Base-by-base conservation (phyloP, 208 protist species). In the Trypanosoma boissoni region DNA sequence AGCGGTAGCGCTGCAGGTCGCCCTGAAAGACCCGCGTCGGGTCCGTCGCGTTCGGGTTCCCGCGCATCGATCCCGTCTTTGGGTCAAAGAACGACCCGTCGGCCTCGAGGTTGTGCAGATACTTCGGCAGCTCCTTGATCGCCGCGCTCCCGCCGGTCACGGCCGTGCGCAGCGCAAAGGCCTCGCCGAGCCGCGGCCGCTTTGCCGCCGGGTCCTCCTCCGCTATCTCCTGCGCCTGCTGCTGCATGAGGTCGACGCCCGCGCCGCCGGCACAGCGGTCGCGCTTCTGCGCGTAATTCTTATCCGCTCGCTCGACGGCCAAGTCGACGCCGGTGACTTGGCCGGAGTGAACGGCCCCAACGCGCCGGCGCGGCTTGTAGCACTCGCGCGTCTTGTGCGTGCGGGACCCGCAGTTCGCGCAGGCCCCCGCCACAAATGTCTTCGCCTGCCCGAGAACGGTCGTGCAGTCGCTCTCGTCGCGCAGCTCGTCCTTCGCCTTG, bases 391-490 rank as follows among this genome's bases (percentile, higher is more conserved):
- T 86, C 60, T 94, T 91, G 89, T 99, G 98, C 10, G 96, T 98
- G 73, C 96, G 95, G 10, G 98, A 86, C 28, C 98, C 98, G 64
- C 98, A 99, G 81, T 99, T 99, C 7, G 83, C 72, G 64, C 98
- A 99, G 1, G 98, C 98, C 20, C 98, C 98, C 27, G 98, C 97
- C 12, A 94, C 68, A 61, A 86, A 99, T 42, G 77, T 94, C 4
- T 67, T 96, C 8, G 88, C 72, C 24, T 78, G 55, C 8, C 83
- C 95, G 20, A 68, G 59, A 21, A 79, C 69, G 7, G 74, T 63
- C 21, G 79, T 71, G 18, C 48, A 49, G 53, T 79, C 68, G 6
- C 71, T 55, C 28, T 74, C 46, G 26, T 86, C 86, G 10, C 77
- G 45, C 23, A 93, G 50, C 28, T 7, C 29, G 44, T 68, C 64